Conservation (phyloP, 2,329 filamentous ascomycete species). For the Neopestalotiopsis clavispora region DNA sequence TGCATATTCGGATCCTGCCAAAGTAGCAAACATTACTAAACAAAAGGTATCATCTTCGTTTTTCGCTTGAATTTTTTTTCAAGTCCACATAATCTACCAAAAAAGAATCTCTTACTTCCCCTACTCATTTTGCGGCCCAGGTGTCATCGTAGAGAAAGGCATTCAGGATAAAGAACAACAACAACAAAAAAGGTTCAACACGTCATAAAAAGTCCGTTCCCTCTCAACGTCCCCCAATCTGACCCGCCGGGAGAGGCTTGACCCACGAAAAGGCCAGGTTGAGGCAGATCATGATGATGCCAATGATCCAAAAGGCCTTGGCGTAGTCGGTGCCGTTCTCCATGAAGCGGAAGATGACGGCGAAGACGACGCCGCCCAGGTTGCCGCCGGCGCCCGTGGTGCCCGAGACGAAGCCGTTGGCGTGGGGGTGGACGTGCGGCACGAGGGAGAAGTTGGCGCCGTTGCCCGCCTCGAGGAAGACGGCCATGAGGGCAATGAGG, state of each 20-base stretch:
- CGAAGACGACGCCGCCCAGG: slow-evolving; percentile 83
- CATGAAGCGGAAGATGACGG: slow-evolving; percentile 80
- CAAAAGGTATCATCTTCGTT: slow-evolving; percentile 11
- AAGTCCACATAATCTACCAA: slow-evolving; percentile 2
- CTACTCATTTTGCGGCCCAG: not conserved
- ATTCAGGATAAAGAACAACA: not conserved
- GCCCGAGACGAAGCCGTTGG: slow-evolving; percentile 80
- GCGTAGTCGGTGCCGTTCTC: slow-evolving; percentile 67
- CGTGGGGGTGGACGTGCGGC: slow-evolving; percentile 82
- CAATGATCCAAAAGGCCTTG: slow-evolving; percentile 81
- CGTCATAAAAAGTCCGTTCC: no score
- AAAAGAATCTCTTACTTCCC: not conserved
- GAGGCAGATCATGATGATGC: slow-evolving; percentile 72
- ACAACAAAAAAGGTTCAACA: not conserved
- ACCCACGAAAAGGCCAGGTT: slow-evolving; percentile 68
- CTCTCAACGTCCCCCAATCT: slow-evolving; percentile 49
- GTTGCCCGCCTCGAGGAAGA: slow-evolving; percentile 86
- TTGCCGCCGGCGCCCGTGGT: slow-evolving; percentile 82
- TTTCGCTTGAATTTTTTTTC: slow-evolving; percentile 5
- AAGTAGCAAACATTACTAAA: not conserved
- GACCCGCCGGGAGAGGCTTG: slow-evolving; percentile 57
- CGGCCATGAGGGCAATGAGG: slow-evolving; percentile 75
- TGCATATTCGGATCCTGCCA: no score
- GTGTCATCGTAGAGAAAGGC: not conserved
- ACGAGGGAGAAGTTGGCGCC: slow-evolving; percentile 87